These are phyloP conservation scores for Nicotiana tabacum DNA, from an alignment of 257 asterid species.

Conservation along the genomic window DNA sequence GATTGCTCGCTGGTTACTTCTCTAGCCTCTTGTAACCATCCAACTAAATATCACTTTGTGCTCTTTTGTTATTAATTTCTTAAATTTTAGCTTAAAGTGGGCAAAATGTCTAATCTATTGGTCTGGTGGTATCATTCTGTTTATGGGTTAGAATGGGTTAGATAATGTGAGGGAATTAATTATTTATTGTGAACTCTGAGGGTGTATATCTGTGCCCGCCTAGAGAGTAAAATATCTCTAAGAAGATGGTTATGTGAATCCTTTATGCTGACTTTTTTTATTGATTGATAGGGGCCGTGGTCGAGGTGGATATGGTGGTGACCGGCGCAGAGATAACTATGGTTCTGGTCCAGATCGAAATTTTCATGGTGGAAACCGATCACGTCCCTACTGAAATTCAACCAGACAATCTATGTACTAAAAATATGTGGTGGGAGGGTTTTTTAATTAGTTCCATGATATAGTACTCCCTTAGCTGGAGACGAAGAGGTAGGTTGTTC, in stretches of 20 bases:
- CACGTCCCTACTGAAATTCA: conserved; percentile 72
- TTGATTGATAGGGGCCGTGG: conserved; percentile 60
- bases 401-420: conserved; percentile 53
- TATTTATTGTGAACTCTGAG: neutral
- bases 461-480: conserved; percentile 46
- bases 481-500: conserved; percentile 85
- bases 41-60: neutral
- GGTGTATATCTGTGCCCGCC: neutral
- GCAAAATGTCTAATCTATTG: neutral
- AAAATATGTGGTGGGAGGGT: conserved; percentile 57
- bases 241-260: neutral
- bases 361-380: conserved; percentile 79
- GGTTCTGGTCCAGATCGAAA: conserved; percentile 90
- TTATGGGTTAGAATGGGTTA: neutral
- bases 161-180: neutral
- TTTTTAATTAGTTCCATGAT: conserved; percentile 56
- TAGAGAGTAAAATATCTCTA: neutral
- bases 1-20: neutral
- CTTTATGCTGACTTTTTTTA: neutral
- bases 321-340: conserved; percentile 67
- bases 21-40: neutral
- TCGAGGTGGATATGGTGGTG: conserved; percentile 64
- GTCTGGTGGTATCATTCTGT: neutral
- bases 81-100: neutral
- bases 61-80: neutral